phyloP scores from a whole-genome alignment of 768 basidiomycete genomes.

The Naganishia kalamii region DNA sequence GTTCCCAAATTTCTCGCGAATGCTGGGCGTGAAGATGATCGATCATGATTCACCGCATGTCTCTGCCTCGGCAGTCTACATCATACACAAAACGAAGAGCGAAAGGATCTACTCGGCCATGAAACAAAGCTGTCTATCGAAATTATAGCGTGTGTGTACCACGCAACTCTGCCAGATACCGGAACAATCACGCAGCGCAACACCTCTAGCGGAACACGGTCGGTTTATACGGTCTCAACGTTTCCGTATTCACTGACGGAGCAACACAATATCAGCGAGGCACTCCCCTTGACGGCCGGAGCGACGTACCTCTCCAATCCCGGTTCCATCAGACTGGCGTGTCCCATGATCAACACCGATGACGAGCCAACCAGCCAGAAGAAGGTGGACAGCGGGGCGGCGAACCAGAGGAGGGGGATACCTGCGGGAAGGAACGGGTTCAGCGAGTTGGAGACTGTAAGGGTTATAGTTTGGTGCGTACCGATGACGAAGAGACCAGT shows the following conservation, averaged over 20 bases:
- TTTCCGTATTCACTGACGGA: slow-evolving; percentile 35
- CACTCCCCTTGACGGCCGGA: too few species aligned
- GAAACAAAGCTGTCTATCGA: not conserved
- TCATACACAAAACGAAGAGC: not conserved
- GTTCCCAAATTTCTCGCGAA: too few species aligned
- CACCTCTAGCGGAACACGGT: too few species aligned
- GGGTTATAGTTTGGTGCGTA: not conserved
- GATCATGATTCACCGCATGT: too few species aligned
- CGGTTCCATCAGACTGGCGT: slow-evolving; percentile 84
- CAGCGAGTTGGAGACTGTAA: not conserved
- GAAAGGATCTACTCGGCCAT: not conserved
- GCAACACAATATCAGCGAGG: not conserved
- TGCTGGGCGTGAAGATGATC: too few species aligned
- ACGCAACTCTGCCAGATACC: not conserved
- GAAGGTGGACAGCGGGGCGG: slow-evolving; percentile 58
- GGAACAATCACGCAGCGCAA: not conserved
- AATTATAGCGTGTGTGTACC: not conserved
- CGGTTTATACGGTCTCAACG: slow-evolving; percentile 37
- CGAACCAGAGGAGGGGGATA: slow-evolving; percentile 70
- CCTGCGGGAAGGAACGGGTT: slow-evolving; percentile 48
- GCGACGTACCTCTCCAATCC: slow-evolving; percentile 61
- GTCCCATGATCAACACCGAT: slow-evolving; percentile 71
- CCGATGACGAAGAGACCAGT: slow-evolving; percentile 75
- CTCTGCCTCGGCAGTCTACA: not conserved
- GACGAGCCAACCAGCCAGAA: slow-evolving; percentile 94